Percentiles rank a stretch among this genome's conserved stretches.
Evolutionary conservation across 2,329 filamentous ascomycete species (phyloP).

Genomic region (Scytalidium lignicola): DNA sequence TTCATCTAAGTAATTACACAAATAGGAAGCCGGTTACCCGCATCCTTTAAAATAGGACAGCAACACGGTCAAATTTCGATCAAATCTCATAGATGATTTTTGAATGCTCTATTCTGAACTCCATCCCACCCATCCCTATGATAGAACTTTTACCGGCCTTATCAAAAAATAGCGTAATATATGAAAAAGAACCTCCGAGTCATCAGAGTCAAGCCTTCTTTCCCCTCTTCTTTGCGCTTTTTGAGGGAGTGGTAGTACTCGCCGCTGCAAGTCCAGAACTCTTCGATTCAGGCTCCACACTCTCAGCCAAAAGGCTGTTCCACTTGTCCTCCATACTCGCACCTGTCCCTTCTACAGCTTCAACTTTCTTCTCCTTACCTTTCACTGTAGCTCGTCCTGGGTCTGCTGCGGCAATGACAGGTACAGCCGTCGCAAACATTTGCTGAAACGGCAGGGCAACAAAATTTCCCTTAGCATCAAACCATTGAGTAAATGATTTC

Average conservation of each 20-base stretch:
- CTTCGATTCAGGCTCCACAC: conserved; percentile 11
- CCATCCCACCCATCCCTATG: conserved; percentile 27
- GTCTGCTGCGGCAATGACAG: conserved; percentile 61
- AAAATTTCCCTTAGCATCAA: conserved; percentile 68
- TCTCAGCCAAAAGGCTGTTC: conserved; percentile 25
- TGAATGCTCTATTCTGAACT: background rate
- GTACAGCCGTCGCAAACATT: conserved; percentile 65
- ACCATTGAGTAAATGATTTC: conserved; percentile 69
- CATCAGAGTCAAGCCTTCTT: conserved; percentile 18
- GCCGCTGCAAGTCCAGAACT: background rate
- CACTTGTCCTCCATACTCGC: conserved; percentile 25
- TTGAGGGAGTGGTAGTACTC: conserved; percentile 9
- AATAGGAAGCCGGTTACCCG: too few relatives aligned
- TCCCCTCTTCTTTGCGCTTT: conserved; percentile 19
- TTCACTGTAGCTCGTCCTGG: conserved; percentile 42
- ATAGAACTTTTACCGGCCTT: conserved; percentile 26
- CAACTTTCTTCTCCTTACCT: conserved; percentile 16
- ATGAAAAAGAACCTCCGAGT: background rate
- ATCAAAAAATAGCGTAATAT: background rate
- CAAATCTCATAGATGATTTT: too few relatives aligned
- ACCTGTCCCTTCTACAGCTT: conserved; percentile 8
- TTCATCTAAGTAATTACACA: too few relatives aligned
- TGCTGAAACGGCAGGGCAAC: conserved; percentile 72
- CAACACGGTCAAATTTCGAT: too few relatives aligned
- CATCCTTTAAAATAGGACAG: too few relatives aligned